Base-by-base conservation (phyloP, 2,329 filamentous ascomycete genomes). In the Colletotrichum falcatum region DNA sequence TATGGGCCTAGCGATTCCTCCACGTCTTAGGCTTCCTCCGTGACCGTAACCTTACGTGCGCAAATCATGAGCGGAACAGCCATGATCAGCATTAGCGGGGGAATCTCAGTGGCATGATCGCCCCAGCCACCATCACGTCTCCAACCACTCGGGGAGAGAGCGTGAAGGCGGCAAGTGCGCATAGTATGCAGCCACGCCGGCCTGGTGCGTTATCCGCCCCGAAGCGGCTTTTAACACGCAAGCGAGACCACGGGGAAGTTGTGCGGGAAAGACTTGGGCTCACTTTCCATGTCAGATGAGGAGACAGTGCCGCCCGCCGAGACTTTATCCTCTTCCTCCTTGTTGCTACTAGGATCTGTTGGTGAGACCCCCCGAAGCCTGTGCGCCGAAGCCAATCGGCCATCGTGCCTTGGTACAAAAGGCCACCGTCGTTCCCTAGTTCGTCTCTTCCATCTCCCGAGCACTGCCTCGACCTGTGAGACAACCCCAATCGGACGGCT, bases 351-450 rank as follows among this genome's bases (percentile, higher is more conserved):
- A 12, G 28, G 8, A 7, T 44, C 16, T 20, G n/a, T 59, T 44
- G 53, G 53, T 18, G 53, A 65, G n/a, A n/a, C 35, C n/a, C 35
- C n/a, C 65, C 51, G 6, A 44, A 65, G 65, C 44, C 65, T 53
- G 65, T 67, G 65, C 65, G 60, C 65, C 65, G 51, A 64, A 49
- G 60, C n/a, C 65, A 53, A 59, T 26, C 7, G 30, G 30, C 30
- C 35, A 35, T 26, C 44, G 20, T 12, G 18, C 54, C 48, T 49
- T 65, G 37, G 46, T 65, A 66, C 66, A 69, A 26, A 26, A 30
- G 55, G 30, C 6, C 9, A 42, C 55, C 39, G 61, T 53, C n/a
- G 18, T 66, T 56, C 62, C 55, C 49, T 44, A n/a, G 26, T 33
- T 23, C 11, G 11, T 16, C 53, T 56, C 63, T 66, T 58, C 61